Percentiles rank a stretch among this genome's conserved stretches.
phyloP scores from a whole-genome alignment of 1,139 yeast species.

The Pichia sp. region DNA sequence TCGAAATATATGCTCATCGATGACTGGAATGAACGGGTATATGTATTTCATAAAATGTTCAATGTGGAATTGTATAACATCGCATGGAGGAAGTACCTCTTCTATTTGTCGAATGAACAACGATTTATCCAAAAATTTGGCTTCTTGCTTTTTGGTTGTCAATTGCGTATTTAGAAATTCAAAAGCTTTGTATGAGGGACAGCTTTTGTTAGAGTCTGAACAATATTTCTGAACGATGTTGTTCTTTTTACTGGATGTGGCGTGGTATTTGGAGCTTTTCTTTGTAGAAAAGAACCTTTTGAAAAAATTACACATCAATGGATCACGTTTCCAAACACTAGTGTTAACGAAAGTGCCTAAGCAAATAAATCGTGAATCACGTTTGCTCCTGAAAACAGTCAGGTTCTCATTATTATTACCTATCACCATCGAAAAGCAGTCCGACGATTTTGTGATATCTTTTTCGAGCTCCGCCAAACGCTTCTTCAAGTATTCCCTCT shows the following conservation, averaged over 20 bases:
- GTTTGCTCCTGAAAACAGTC: slow-evolving; percentile 19
- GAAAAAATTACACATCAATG: slow-evolving; percentile 21
- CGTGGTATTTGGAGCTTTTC: not conserved
- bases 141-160: slow-evolving; percentile 2
- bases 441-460: slow-evolving; percentile 6
- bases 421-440: slow-evolving; percentile 22
- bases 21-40: slow-evolving; percentile 48
- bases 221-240: slow-evolving; percentile 6
- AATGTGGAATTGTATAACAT: slow-evolving; percentile 36
- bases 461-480: slow-evolving; percentile 6
- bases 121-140: not conserved
- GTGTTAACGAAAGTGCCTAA: slow-evolving; percentile 24
- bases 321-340: slow-evolving; percentile 26
- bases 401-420: slow-evolving; percentile 16
- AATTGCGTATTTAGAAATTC: slow-evolving; percentile 17
- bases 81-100: slow-evolving; percentile 37
- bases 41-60: slow-evolving; percentile 41
- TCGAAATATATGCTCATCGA: slow-evolving; percentile 42
- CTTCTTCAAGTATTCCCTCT: slow-evolving; percentile 11
- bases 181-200: slow-evolving; percentile 4
- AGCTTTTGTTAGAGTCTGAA: not conserved
- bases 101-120: slow-evolving; percentile 15
- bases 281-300: slow-evolving; percentile 7
- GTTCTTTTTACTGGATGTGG: not conserved
- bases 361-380: slow-evolving; percentile 20